Base-by-base conservation (phyloP, 169 alveolate species). In the Plasmodium gaboni region DNA sequence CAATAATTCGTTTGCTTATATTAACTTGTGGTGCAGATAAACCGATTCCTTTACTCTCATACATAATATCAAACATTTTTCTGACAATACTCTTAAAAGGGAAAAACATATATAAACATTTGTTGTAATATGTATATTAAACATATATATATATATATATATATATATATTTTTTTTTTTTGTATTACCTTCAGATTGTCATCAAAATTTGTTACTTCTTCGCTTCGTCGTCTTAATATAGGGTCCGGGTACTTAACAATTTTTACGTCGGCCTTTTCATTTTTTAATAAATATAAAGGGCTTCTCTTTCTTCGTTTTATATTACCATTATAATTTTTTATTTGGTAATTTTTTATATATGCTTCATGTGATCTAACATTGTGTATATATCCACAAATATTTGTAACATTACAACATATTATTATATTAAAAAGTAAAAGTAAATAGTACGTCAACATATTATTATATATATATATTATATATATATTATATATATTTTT, bases 11-110 rank as follows among this genome's bases (percentile, higher is more conserved):
- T 61, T 28, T 65, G 44, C 57, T 74, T 74, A 88, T 63, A n/a
- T 85, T 68, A 9, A 88, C 88, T 70, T 88, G 93, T 2, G 93
- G 89, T n/a, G 93, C 93, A 44, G 93, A 74, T n/a, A 88, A 68
- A 10, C 93, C 93, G 1, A 88, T 73, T n/a, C 89, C 93, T 65
- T 73, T 73, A 8, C 57, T 85, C 32, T 55, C 73, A 13, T 88
- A 88, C 93, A 88, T 88, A 24, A 74, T 26, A 22, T 73, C 68
- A 42, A 73, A 65, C 89, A 88, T 73, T 19, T 57, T 26, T 32
- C 73, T 51, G 9, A 74, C 71, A 15, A 65, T 13, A 3, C 46
- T 71, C 74, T 73, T 50, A 51, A 42, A 46, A 19, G 22, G 22
- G 22, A n/a, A n/a, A n/a, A n/a, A n/a, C n/a, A n/a, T n/a, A n/a